Base-by-base conservation (phyloP, 2,329 filamentous ascomycete genomes). In the Laburnicola sp. region DNA sequence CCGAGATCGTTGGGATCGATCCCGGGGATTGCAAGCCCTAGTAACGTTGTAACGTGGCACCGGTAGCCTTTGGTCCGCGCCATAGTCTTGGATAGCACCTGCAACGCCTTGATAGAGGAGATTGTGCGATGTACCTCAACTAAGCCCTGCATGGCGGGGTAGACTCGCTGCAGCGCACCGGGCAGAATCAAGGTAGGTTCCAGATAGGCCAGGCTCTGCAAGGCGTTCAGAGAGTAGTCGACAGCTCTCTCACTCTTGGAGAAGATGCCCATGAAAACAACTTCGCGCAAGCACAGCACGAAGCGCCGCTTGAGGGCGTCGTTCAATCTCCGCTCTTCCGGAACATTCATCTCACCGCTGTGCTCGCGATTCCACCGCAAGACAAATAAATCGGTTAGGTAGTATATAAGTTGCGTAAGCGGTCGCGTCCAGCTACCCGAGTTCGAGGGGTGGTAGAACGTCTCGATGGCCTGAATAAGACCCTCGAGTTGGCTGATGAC, bases 381-480 rank as follows among this genome's bases (percentile, higher is more conserved):
- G 37, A 99, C 90, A 71, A 99, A 99, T 64, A 96, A 92, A 70
- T 99, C 94, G 2, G 92, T 87, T 4, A 99, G 80, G 72, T 96
- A 96, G 70, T 92, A 92, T 4, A 94, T 89, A 47, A 99, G 80
- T 72, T 97, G 93, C 2, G 91, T 88, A 37, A 99, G 78, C 58
- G 93, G 88, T 64, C 86, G 91, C 1, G 93, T 96, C 94, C 94
- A 99, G 10, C 79, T 79, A 10, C 94, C 94, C 45, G 93, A 89
- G 71, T 99, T 99, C 2, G 94, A 99, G 2, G 94, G 94, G 65
- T 99, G 94, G 79, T 97, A 99, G 74, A 99, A 99, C 0, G 94
- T 99, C 72, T 99, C 94, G 40, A 97, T 88, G 2, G 92, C 94
- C 71, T 97, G 89, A 60, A 99, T 88, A 45, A 99, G 79, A 0